Evolutionary conservation across 2,329 filamentous ascomycete species (phyloP).

Genomic region (Corynespora cassiicola): DNA sequence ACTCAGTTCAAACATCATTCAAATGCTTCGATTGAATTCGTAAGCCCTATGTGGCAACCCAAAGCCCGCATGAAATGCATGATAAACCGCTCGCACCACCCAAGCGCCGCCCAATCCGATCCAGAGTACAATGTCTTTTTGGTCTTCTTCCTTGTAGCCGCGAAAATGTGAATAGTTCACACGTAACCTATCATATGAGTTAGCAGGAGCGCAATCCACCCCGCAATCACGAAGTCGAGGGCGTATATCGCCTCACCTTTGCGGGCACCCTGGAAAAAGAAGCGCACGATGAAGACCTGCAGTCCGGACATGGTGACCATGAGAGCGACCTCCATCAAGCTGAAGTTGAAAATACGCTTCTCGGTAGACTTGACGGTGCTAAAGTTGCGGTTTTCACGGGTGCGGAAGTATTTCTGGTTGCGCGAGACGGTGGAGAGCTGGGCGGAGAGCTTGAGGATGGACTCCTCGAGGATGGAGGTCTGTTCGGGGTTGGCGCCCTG

Average conservation of each 20-base stretch:
- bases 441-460: constrained; percentile 91
- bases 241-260: constrained; percentile 60
- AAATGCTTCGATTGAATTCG: too few relatives aligned
- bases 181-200: too few relatives aligned
- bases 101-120: too few relatives aligned
- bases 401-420: constrained; percentile 99
- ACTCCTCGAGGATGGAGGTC: constrained; percentile 87
- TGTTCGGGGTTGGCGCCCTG: constrained; percentile 89
- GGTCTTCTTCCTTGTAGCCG: too few relatives aligned
- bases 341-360: constrained; percentile 95
- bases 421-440: constrained; percentile 92
- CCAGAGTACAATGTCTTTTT: too few relatives aligned
- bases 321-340: constrained; percentile 87
- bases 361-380: constrained; percentile 97
- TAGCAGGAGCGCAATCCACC: too few relatives aligned
- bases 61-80: too few relatives aligned
- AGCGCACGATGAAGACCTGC: constrained; percentile 95
- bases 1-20: too few relatives aligned
- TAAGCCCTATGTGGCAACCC: too few relatives aligned
- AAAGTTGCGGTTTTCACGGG: constrained; percentile 98
- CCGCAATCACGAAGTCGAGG: too few relatives aligned
- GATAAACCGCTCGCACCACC: too few relatives aligned
- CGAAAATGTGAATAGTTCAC: too few relatives aligned
- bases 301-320: constrained; percentile 94
- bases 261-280: constrained; percentile 94